phyloP scores from a whole-genome alignment of 768 basidiomycete species.

The Paxillus involutus region DNA sequence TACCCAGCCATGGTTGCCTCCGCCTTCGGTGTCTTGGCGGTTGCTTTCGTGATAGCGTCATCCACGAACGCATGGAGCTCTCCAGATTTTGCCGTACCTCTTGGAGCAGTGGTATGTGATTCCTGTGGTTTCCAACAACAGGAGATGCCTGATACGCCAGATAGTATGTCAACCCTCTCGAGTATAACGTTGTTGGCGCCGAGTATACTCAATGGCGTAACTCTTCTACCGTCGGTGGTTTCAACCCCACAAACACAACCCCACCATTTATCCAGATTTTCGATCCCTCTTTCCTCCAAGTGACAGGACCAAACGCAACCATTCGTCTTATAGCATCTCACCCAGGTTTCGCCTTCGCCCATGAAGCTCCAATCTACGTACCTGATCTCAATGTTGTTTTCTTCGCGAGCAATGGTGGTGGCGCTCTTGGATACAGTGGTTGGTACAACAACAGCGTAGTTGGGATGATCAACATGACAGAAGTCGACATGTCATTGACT shows the following conservation, averaged over 20 bases:
- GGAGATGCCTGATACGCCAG: not conserved
- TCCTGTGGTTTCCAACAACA: not conserved
- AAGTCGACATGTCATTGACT: constrained; percentile 48
- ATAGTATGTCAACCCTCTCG: constrained; percentile 51
- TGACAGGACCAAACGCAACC: constrained; percentile 58
- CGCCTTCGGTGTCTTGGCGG: not conserved
- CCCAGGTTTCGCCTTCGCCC: constrained; percentile 67
- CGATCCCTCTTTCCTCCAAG: constrained; percentile 51
- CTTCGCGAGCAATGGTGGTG: constrained; percentile 72
- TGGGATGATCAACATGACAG: constrained; percentile 59
- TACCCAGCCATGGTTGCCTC: constrained; percentile 1
- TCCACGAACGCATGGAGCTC: not conserved
- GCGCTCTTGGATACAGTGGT: constrained; percentile 60
- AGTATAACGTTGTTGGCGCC: constrained; percentile 51
- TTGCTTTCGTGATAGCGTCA: not conserved
- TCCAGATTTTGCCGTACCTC: constrained; percentile 6
- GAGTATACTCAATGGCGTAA: constrained; percentile 39
- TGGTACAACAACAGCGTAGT: constrained; percentile 63
- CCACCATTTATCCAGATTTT: constrained; percentile 62
- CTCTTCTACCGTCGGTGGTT: constrained; percentile 38
- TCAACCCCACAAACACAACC: constrained; percentile 59
- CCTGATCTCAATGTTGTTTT: constrained; percentile 69
- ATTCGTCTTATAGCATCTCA: constrained; percentile 61
- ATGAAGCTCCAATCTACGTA: constrained; percentile 75
- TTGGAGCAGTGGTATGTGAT: constrained; percentile 19